Base-by-base conservation (phyloP, 108 stramenopile species). In the Bacterosira constricta region DNA sequence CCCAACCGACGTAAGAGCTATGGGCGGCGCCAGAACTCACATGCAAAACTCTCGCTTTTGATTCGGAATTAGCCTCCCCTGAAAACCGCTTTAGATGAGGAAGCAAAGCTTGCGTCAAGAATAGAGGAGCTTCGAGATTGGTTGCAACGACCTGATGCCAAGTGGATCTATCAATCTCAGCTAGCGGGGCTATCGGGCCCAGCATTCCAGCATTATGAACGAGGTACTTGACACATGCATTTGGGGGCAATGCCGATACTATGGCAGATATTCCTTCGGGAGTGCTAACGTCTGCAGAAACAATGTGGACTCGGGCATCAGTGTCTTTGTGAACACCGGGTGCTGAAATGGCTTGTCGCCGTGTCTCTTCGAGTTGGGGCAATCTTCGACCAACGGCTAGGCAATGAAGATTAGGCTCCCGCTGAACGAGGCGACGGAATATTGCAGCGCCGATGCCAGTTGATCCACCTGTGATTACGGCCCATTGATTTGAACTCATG, bases 131-230 rank as follows among this genome's bases (percentile, higher is more conserved):
- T 49, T 86, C 71, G 34, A 83, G 44, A 77, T 86, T 82, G 7
- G 69, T 79, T 9, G 42, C 66, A 21, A 83, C 54, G 11, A 63
- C 69, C 36, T 75, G 66, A n/a, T 59, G 78, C 73, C 73, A 83
- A 38, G 65, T 18, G 25, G 68, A 44, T 36, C 67, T 56, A 12
- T 79, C 75, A 13, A 83, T 74, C 27, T 79, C 75, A 15, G 62
- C 18, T 37, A 76, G 62, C 4, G 82, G 79, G n/a, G 63, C 76
- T 18, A 90, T 84, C 3, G 85, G 85, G 17, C 83, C 83, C 25
- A 90, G 73, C 17, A 74, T 37, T 13, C 85, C 89, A n/a, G 89
- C 89, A 61, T 71, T 84, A 50, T 90, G 88, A 27, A 89, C 67
- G 27, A 88, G 52, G 59, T 79, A 88, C 27, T 70, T 79, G 3